These are phyloP conservation scores for Talaromyces sp. DNA, from an alignment of 2,329 filamentous ascomycete genomes.

Conservation along the genomic window DNA sequence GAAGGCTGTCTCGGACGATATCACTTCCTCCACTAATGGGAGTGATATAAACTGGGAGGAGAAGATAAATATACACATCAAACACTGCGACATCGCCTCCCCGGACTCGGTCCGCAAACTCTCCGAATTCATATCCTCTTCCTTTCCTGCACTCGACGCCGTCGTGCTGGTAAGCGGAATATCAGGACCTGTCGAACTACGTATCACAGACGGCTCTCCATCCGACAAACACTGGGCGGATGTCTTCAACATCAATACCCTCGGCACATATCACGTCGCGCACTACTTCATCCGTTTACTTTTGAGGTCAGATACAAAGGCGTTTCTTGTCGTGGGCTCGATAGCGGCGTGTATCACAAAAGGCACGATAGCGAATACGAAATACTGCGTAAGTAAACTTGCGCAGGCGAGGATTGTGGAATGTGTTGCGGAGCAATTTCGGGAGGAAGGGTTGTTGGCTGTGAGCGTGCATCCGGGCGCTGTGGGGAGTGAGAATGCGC, in stretches of 20 bases:
- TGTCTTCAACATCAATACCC: constrained; percentile 34
- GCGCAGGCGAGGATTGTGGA: constrained; percentile 39
- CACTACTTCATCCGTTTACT: constrained; percentile 36
- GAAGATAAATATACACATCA: constrained; percentile 26
- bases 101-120: constrained; percentile 28
- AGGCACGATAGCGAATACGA: constrained; percentile 43
- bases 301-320: constrained; percentile 27
- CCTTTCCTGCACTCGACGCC: constrained; percentile 21
- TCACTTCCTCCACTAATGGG: too few relatives aligned
- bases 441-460: constrained; percentile 25
- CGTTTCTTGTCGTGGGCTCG: constrained; percentile 32
- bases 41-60: neutral
- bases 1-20: constrained; percentile 22
- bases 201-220: constrained; percentile 32
- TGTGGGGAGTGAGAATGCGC: constrained; percentile 36
- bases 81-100: constrained; percentile 32
- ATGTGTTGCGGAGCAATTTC: constrained; percentile 36
- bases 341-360: constrained; percentile 35
- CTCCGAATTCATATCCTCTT: constrained; percentile 19
- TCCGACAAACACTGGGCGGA: constrained; percentile 32
- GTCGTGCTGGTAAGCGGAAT: constrained; percentile 26
- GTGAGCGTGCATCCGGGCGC: constrained; percentile 38
- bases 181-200: constrained; percentile 34
- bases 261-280: constrained; percentile 39
- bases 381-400: constrained; percentile 37